Percentiles rank a stretch among this genome's conserved stretches.
Evolutionary conservation across 1,139 yeast genomes (phyloP).

Genomic region (Meyerozyma carpophila): DNA sequence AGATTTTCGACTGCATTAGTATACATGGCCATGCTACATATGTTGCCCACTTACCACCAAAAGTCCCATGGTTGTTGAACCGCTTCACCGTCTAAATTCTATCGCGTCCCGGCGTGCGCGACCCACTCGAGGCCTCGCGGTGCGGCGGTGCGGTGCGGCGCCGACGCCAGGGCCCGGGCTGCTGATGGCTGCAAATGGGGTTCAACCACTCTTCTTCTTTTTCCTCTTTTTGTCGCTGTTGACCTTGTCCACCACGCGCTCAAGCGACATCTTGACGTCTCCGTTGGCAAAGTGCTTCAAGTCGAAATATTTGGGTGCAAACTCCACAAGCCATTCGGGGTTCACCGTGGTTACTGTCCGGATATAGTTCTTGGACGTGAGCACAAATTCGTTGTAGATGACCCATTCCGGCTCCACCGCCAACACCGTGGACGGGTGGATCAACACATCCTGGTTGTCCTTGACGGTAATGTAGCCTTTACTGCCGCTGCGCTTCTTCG

Average conservation of each 20-base stretch:
- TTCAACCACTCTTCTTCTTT: conserved; percentile 11
- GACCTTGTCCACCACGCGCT: conserved; percentile 54
- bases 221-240: conserved; percentile 37
- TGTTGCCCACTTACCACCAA: conserved; percentile 4
- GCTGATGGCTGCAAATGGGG: no score
- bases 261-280: conserved; percentile 76
- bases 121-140: not conserved
- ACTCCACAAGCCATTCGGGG: conserved; percentile 82
- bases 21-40: not conserved
- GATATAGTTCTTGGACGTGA: conserved; percentile 88
- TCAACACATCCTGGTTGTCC: conserved; percentile 91
- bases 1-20: conserved; percentile 28
- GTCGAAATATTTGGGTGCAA: conserved; percentile 82
- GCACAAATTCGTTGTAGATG: conserved; percentile 88
- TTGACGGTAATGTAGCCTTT: conserved; percentile 80
- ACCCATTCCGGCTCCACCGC: conserved; percentile 90
- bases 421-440: conserved; percentile 90
- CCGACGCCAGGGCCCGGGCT: no score
- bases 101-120: not conserved
- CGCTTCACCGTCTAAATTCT: not conserved
- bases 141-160: no score
- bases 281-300: conserved; percentile 73
- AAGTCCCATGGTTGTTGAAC: conserved; percentile 3
- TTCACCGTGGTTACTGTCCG: conserved; percentile 89
- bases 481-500: conserved; percentile 73